Evolutionary conservation across 495 filamentous ascomycete genomes (phyloP).

Genomic region (Penicillium subrubescens): DNA sequence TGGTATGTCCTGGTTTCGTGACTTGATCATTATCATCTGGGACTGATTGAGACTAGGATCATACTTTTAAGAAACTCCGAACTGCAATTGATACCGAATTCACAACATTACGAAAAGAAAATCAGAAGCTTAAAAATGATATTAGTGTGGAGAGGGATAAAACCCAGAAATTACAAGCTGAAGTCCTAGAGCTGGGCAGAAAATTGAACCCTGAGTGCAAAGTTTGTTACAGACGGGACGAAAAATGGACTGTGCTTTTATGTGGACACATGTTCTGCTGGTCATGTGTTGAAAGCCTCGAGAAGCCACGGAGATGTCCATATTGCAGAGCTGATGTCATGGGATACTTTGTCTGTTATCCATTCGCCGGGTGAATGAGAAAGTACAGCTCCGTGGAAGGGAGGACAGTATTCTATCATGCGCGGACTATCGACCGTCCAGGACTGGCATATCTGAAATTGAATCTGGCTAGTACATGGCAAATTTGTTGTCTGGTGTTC

Average conservation of each 20-base stretch:
- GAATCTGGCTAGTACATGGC: not conserved
- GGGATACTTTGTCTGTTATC: not conserved
- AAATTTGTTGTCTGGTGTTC: not conserved
- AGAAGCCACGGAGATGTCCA: not conserved
- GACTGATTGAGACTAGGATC: not conserved
- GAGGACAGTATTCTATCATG: too few relatives aligned
- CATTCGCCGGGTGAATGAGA: not conserved
- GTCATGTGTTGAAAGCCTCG: not conserved
- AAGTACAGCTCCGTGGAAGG: too few relatives aligned
- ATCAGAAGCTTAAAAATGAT: not conserved
- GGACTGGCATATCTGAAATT: not conserved
- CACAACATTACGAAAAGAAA: not conserved
- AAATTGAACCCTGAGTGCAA: not conserved
- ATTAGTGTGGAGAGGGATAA: not conserved
- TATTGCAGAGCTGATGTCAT: not conserved
- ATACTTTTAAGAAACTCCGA: not conserved
- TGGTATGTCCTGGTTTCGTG: not conserved
- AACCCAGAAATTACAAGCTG: not conserved
- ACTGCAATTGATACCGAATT: not conserved
- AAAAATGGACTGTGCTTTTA: not conserved
- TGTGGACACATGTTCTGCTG: not conserved
- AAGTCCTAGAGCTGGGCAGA: not conserved
- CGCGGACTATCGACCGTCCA: not conserved
- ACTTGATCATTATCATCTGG: not conserved
- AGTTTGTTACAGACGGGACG: not conserved